Percentiles rank a stretch among this genome's conserved stretches.
These are phyloP conservation scores for Sextonia rubra DNA, from an alignment of 164 flowering plant species.

Conservation along the genomic window DNA sequence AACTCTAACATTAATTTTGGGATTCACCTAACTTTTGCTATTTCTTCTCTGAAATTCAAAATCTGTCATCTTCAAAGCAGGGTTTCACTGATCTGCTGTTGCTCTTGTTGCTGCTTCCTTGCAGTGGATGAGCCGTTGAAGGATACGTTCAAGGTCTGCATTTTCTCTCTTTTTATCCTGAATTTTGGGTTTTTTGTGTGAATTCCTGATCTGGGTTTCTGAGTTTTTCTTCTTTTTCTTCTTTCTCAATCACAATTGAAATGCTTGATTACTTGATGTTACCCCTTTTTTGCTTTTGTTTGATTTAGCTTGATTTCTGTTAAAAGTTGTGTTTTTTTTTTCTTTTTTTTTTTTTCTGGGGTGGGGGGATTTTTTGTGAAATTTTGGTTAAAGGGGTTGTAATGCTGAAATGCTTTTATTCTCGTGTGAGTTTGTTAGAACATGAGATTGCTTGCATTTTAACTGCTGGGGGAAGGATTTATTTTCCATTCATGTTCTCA, in stretches of 20 bases:
- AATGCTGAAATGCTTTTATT: too few relatives aligned
- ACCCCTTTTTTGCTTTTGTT: background rate
- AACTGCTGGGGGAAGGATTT: too few relatives aligned
- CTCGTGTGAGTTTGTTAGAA: too few relatives aligned
- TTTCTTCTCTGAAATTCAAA: background rate
- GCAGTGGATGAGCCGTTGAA: conserved; percentile 30
- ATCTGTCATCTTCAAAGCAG: background rate
- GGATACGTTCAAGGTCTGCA: conserved; percentile 30
- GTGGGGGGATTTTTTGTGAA: too few relatives aligned
- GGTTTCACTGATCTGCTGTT: background rate
- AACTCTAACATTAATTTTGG: too few relatives aligned
- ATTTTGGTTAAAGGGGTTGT: too few relatives aligned
- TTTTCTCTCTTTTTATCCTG: background rate
- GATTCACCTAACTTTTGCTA: background rate
- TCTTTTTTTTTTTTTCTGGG: too few relatives aligned
- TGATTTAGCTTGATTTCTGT: too few relatives aligned
- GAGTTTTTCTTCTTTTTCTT: background rate
- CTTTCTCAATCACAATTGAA: background rate
- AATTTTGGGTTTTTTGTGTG: background rate
- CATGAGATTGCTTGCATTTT: too few relatives aligned
- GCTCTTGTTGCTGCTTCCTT: conserved; percentile 8
- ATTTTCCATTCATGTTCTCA: too few relatives aligned
- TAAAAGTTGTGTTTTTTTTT: too few relatives aligned
- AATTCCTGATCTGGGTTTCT: background rate
- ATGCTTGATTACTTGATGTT: conserved; percentile 4